Conservation (phyloP, 441 rosid species). For the Cnidoscolus chayamansa region DNA sequence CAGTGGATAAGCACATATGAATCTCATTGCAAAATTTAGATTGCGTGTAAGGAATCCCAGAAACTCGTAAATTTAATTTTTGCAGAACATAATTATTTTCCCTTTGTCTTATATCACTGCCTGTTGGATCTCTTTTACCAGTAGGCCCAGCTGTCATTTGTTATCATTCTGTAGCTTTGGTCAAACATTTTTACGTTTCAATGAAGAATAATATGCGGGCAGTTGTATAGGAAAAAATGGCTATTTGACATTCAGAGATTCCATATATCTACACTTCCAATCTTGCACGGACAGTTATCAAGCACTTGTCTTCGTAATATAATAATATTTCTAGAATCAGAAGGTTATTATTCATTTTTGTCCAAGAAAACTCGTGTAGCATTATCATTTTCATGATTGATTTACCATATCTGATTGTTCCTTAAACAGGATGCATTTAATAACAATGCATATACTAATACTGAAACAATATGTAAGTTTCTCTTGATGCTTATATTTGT, state of each 20-base stretch:
- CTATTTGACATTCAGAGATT: not conserved
- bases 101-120: not conserved
- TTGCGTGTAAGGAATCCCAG: not conserved
- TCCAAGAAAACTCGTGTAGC: not conserved
- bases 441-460: not conserved
- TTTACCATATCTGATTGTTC: not conserved
- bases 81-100: not conserved
- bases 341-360: not conserved
- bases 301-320: not conserved
- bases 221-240: not conserved
- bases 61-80: not conserved
- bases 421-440: not conserved
- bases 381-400: not conserved
- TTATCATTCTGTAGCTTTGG: not conserved
- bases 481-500: not conserved
- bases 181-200: not conserved
- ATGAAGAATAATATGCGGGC: too few species aligned
- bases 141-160: conserved; percentile 5
- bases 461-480: not conserved
- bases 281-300: conserved; percentile 10
- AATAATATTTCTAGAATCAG: not conserved
- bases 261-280: not conserved
- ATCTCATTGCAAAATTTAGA: not conserved
- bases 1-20: not conserved
- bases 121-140: not conserved